Conservation (phyloP, 805 yeast species). For the Ogataea wickerhamii region DNA sequence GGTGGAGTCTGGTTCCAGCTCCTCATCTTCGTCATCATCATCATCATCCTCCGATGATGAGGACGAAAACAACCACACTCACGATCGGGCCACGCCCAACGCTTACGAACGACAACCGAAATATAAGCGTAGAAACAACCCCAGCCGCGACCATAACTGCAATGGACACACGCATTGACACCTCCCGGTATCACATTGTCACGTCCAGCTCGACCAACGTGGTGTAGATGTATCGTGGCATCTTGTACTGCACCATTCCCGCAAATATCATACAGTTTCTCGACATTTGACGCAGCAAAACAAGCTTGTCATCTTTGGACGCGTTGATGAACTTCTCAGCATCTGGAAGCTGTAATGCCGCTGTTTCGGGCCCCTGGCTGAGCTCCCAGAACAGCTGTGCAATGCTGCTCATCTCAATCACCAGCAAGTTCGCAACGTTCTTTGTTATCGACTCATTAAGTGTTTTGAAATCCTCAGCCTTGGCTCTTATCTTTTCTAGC, state of each 20-base stretch:
- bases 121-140: conserved; percentile 34
- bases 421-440: conserved; percentile 73
- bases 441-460: conserved; percentile 70
- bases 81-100: conserved; percentile 46
- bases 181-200: conserved; percentile 17
- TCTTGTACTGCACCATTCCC: conserved; percentile 88
- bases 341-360: conserved; percentile 17
- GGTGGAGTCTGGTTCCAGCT: conserved; percentile 16
- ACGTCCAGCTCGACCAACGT: conserved; percentile 61
- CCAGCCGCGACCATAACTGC: conserved; percentile 6
- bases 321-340: conserved; percentile 30
- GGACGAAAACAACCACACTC: conserved; percentile 11
- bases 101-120: conserved; percentile 89
- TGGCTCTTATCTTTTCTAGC: conserved; percentile 58
- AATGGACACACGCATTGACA: conserved; percentile 6
- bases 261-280: conserved; percentile 91
- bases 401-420: conserved; percentile 77
- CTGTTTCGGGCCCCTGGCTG: conserved; percentile 33
- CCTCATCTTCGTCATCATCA: conserved; percentile 18
- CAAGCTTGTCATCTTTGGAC: conserved; percentile 51
- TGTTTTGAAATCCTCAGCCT: conserved; percentile 57
- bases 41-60: conserved; percentile 23
- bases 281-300: conserved; percentile 58
- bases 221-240: conserved; percentile 83
- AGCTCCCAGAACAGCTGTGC: conserved; percentile 51